Evolutionary conservation across 2,329 filamentous ascomycete genomes (phyloP), one percentile per base, ranked within the genome.

Genomic region (Lachnellula hyalina): DNA sequence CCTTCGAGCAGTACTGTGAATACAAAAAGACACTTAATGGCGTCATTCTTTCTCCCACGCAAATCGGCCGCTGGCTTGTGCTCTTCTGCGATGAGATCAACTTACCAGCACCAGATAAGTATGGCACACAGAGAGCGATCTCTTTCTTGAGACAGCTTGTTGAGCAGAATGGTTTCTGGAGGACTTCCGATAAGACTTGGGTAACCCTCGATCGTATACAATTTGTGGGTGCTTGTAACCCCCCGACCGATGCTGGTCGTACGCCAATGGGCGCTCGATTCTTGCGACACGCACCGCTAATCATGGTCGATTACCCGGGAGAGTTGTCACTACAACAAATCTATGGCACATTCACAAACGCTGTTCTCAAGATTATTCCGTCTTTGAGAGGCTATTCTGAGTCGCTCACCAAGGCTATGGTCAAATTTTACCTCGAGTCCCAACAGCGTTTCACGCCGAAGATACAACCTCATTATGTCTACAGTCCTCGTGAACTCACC

Each of bases 41-140:
- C 42, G 91, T 97, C 19, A 88, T 96, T 66, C 87, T 99, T 61
- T 96, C 93, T 23, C 94, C 94, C 0, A 96, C 88, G 6, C 95
- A 99, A 70, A 96, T 99, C 65, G 94, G 94, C 21, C 87, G 93
- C 63, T 99, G 94, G 94, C 81, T 99, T 38, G 93, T 99, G 46
- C 84, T 99, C 59, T 99, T 99, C 80, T 99, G 94, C 67, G 94
- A 99, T 70, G 94, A 99, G 72, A 99, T 99, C 75, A 99, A 99
- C 73, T 80, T 99, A 77, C 94, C 94, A 6, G 93, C 94, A 4
- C 94, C 94, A 3, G 94, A 99, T 74, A 93, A 91, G 66, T 99
- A 99, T 70, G 93, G 92, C 53, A 99, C 95, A 1, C 94, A 99
- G 72, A 86, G 94, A 59, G 94, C 94, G 35, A 99, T 99, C 61